A percentile compares a stretch with the other conserved stretches of the same genome.
Conservation (phyloP, 306 rosid genomes). For the Quercus parvula region DNA sequence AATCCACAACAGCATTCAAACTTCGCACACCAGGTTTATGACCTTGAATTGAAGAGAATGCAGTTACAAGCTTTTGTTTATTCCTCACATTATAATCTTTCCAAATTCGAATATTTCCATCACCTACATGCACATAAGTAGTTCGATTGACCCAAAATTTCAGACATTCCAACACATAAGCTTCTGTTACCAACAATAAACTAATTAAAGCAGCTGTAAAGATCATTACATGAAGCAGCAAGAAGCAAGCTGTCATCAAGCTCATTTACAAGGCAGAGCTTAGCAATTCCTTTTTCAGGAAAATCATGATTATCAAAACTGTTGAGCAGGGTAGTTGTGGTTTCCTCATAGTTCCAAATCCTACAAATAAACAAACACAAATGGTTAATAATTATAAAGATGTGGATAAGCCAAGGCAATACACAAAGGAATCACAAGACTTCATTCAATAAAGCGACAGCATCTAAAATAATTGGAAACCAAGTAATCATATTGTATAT, state of each 20-base stretch:
- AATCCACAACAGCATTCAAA: slow-evolving; percentile 90
- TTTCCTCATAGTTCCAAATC: slow-evolving; percentile 87
- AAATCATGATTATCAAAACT: slow-evolving; percentile 86
- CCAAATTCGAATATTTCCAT: slow-evolving; percentile 93
- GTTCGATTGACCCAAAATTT: slow-evolving; percentile 13
- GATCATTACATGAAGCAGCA: slow-evolving; percentile 85
- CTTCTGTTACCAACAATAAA: slow-evolving; percentile 1
- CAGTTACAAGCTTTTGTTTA: slow-evolving; percentile 91
- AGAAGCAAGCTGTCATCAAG: slow-evolving; percentile 96
- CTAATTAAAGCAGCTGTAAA: slow-evolving; percentile 12
- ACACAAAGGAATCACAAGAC: neutral
- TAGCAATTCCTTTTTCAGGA: slow-evolving; percentile 91
- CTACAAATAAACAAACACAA: slow-evolving; percentile 36
- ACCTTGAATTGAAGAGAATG: slow-evolving; percentile 88
- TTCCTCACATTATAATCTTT: slow-evolving; percentile 78
- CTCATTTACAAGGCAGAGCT: slow-evolving; percentile 92
- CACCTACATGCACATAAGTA: slow-evolving; percentile 41
- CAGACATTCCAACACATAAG: slow-evolving; percentile 1
- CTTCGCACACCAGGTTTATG: slow-evolving; percentile 84
- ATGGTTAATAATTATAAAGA: slow-evolving; percentile 11
- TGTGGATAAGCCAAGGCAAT: neutral
- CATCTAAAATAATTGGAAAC: slow-evolving; percentile 9
- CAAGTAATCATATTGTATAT: neutral
- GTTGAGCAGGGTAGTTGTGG: slow-evolving; percentile 73
- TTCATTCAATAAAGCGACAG: neutral